These are phyloP conservation scores for Talaromyces marneffei DNA, from an alignment of 2,329 filamentous ascomycete species.

Conservation along the genomic window DNA sequence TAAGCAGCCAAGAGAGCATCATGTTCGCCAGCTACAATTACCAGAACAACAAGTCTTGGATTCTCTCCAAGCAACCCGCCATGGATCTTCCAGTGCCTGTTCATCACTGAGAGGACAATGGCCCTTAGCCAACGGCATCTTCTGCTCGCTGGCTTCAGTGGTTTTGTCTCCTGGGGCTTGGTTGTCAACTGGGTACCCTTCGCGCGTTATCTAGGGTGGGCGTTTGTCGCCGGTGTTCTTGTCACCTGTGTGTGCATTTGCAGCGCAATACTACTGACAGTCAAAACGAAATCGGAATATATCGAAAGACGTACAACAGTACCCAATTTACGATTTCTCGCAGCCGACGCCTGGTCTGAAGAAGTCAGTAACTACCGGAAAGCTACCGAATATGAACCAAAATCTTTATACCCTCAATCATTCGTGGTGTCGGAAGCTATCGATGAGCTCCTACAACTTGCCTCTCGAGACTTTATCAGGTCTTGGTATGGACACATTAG, in stretches of 20 bases:
- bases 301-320: slow-evolving; percentile 41
- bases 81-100: slow-evolving; percentile 36
- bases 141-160: slow-evolving; percentile 36
- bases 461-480: slow-evolving; percentile 76
- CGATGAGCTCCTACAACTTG: slow-evolving; percentile 69
- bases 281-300: slow-evolving; percentile 31
- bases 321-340: slow-evolving; percentile 53
- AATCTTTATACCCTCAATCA: slow-evolving; percentile 68
- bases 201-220: slow-evolving; percentile 78
- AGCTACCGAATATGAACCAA: slow-evolving; percentile 61
- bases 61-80: slow-evolving; percentile 20
- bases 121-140: slow-evolving; percentile 41
- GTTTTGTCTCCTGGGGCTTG: slow-evolving; percentile 79
- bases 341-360: slow-evolving; percentile 58
- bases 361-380: slow-evolving; percentile 63
- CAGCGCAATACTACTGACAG: slow-evolving; percentile 56
- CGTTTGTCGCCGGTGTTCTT: slow-evolving; percentile 66
- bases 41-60: not conserved
- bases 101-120: slow-evolving; percentile 44
- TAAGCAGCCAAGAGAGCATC: not conserved
- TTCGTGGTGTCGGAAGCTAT: slow-evolving; percentile 72
- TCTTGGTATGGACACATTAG: slow-evolving; percentile 89
- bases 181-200: slow-evolving; percentile 74
- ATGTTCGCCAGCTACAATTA: not conserved
- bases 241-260: slow-evolving; percentile 50